These are phyloP conservation scores for Naegleria lovaniensis DNA, from an alignment of 208 protist species.

Conservation along the genomic window DNA sequence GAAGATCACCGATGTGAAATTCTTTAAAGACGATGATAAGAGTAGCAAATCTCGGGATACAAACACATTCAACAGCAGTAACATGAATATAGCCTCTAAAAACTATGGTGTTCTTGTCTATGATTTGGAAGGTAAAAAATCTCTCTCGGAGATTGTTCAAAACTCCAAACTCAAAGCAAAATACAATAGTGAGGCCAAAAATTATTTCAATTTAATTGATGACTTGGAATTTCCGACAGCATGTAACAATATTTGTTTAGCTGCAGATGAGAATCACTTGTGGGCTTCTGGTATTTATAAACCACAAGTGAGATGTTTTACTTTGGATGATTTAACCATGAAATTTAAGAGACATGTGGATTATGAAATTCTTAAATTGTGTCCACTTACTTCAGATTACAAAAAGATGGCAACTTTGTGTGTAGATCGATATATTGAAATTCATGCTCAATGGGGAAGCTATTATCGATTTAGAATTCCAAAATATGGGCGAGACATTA, in stretches of 20 bases:
- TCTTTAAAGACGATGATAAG: not conserved
- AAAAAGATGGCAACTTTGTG: conserved; percentile 72
- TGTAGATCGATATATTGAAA: conserved; percentile 64
- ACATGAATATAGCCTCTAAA: not conserved
- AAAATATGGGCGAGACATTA: conserved; percentile 65
- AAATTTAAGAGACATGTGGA: conserved; percentile 7
- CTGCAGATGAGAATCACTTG: conserved; percentile 5
- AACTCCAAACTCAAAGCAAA: not conserved
- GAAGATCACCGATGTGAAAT: not conserved
- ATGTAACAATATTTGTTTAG: not conserved
- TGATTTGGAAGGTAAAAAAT: conserved; percentile 25
- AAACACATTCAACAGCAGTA: not conserved
- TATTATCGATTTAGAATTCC: conserved; percentile 68
- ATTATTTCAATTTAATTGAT: conserved; percentile 21
- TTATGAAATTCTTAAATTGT: conserved; percentile 8
- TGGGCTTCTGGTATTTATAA: not conserved
- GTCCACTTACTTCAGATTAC: conserved; percentile 69
- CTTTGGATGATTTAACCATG: conserved; percentile 19
- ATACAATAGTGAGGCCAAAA: not conserved
- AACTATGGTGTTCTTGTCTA: conserved; percentile 27
- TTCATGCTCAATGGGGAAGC: conserved; percentile 69
- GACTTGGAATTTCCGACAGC: conserved; percentile 19
- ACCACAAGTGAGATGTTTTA: conserved; percentile 5
- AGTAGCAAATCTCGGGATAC: not conserved
- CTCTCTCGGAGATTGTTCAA: not conserved